Percentiles rank a stretch among this genome's conserved stretches.
These are phyloP conservation scores for Ceriops tagal DNA, from an alignment of 345 rosid species.

Conservation along the genomic window DNA sequence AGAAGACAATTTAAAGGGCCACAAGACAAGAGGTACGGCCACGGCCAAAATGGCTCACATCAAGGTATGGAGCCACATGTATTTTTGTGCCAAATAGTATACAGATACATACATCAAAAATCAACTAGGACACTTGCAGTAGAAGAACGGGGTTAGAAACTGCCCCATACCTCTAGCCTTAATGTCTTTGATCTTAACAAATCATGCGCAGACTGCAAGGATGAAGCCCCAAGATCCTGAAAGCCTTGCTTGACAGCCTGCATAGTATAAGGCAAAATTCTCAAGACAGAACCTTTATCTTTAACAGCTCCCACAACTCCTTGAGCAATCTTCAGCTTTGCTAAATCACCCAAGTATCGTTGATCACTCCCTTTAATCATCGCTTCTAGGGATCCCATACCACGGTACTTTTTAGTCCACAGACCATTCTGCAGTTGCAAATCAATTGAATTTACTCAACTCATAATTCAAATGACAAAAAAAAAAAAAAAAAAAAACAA, in stretches of 20 bases:
- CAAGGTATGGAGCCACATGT: no score
- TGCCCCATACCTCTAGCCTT: conserved; percentile 61
- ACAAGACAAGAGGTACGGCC: no score
- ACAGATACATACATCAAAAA: no score
- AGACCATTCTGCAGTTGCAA: conserved; percentile 46
- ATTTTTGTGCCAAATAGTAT: no score
- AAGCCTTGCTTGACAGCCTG: conserved; percentile 88
- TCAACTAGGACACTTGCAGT: no score
- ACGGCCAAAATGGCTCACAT: no score
- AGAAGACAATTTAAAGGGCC: no score
- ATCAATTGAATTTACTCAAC: conserved; percentile 1
- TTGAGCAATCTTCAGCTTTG: conserved; percentile 92
- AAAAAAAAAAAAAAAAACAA: no score
- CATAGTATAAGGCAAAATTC: conserved; percentile 79
- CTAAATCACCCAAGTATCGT: conserved; percentile 79
- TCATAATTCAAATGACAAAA: not conserved
- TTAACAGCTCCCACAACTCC: conserved; percentile 96
- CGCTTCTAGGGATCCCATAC: conserved; percentile 98
- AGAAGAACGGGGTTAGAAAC: no score
- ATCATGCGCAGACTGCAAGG: conserved; percentile 68
- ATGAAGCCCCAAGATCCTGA: conserved; percentile 91
- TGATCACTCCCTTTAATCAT: conserved; percentile 96
- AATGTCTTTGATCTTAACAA: conserved; percentile 63
- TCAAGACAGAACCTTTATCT: conserved; percentile 90
- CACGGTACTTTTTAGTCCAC: conserved; percentile 72